Evolutionary conservation across 2,329 filamentous ascomycete genomes (phyloP), one percentile per base, ranked within the genome.

Genomic region (Aspergillus jensenii): DNA sequence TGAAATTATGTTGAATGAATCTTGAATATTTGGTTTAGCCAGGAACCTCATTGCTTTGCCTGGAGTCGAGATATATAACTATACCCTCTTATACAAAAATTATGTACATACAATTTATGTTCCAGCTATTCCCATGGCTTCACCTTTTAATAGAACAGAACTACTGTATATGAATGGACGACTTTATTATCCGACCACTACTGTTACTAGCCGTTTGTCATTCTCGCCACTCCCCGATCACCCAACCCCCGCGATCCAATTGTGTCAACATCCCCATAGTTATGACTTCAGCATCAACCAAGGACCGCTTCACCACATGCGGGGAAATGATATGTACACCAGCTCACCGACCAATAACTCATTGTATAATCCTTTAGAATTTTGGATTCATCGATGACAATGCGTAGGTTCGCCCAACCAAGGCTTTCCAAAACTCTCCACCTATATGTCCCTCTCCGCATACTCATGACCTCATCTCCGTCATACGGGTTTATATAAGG

Each of bases 391-490:
- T 50, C 48, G 21, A 49, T 15, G 2, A 40, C 14, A 15, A 4
- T 25, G 9, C 8, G 15, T 15, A 33, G 31, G 41, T 23, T 27
- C 31, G 33, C 15, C 23, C 45, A 49, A 49, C 53, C 53, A 55
- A 4, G 51, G 51, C 33, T 53, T 43, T 17, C 5, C 21, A 7
- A 6, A 43, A 5, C 17, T 15, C 35, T 9, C 9, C 40, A 44
- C 17, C 25, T 27, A 44, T 15, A 25, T 43, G 39, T 15, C 25
- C 43, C 21, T 47, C 43, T 25, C 44, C 43, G 23, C 25, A 43
- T n/a, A 48, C 21, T 55, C 53, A 55, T 55, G 52, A 55, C 52
- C 52, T 55, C 52, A 55, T 49, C 25, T 25, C 44, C 33, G 44
- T 33, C 52, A 55, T 48, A 40, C 52, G 25, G 44, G 17, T 31